A percentile compares a stretch with the other conserved stretches of the same genome.
These are phyloP conservation scores for Stagonosporopsis tanaceti DNA, from an alignment of 2,329 filamentous ascomycete genomes.

Conservation along the genomic window DNA sequence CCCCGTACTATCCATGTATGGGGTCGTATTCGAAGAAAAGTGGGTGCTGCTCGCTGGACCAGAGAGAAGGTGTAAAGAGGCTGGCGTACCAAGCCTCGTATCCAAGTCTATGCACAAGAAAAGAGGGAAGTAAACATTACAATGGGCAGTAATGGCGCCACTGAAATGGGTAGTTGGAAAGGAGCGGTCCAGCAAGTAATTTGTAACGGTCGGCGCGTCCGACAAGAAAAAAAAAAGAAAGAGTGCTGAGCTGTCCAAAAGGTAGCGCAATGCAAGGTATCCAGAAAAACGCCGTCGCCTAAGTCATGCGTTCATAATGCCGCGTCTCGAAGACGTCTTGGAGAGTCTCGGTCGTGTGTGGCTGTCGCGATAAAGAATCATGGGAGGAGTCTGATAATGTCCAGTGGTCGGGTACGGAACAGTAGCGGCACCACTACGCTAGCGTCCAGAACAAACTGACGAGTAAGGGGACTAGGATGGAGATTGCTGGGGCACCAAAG, in stretches of 20 bases:
- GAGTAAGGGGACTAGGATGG: slow-evolving; percentile 34
- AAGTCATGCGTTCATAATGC: slow-evolving; percentile 27
- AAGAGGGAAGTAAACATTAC: slow-evolving; percentile 3
- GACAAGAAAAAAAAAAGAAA: slow-evolving; percentile 4
- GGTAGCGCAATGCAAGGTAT: slow-evolving; percentile 14
- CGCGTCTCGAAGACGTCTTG: slow-evolving; percentile 1
- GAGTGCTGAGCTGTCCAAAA: slow-evolving; percentile 15
- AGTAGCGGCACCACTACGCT: slow-evolving; percentile 25
- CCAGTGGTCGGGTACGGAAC: slow-evolving; percentile 18
- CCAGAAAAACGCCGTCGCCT: slow-evolving; percentile 24
- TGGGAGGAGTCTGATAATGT: slow-evolving; percentile 11
- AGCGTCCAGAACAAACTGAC: slow-evolving; percentile 40
- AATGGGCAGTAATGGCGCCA: slow-evolving; percentile 5
- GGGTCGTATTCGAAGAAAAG: not conserved
- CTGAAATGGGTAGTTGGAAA: not conserved
- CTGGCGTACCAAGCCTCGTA: slow-evolving; percentile 13
- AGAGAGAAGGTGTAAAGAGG: slow-evolving; percentile 6
- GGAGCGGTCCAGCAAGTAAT: slow-evolving; percentile 3
- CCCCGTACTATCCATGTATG: slow-evolving; percentile 1
- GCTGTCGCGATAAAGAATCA: slow-evolving; percentile 19
- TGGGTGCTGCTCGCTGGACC: slow-evolving; percentile 4
- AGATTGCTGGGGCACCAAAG: slow-evolving; percentile 27
- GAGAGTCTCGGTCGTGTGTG: slow-evolving; percentile 12
- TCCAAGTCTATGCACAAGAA: slow-evolving; percentile 16
- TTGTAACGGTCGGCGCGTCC: slow-evolving; percentile 9